Percentiles rank a stretch among this genome's conserved stretches.
phyloP scores from a whole-genome alignment of 208 protist species.

The Trypanosoma avium region DNA sequence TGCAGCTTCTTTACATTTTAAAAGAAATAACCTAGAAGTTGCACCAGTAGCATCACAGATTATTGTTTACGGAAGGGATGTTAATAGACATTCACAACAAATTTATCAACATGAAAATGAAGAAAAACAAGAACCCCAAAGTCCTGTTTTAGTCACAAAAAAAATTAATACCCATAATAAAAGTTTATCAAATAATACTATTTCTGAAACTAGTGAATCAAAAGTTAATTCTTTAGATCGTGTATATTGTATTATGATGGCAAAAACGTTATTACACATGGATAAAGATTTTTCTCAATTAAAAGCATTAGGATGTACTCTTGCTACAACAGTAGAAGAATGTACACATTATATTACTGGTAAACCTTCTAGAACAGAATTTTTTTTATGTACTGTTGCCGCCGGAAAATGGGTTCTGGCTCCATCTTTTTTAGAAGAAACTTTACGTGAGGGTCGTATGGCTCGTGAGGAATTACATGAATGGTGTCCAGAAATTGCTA shows the following conservation, averaged over 20 bases:
- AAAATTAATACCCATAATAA: not conserved
- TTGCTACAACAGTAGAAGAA: conserved; percentile 41
- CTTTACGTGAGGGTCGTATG: conserved; percentile 29
- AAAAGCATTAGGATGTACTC: conserved; percentile 9
- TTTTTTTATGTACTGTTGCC: conserved; percentile 58
- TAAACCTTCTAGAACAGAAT: conserved; percentile 59
- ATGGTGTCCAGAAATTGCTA: conserved; percentile 44
- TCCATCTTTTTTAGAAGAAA: conserved; percentile 47
- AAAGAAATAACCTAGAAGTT: not conserved
- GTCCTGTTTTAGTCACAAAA: not conserved
- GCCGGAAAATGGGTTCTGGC: conserved; percentile 68
- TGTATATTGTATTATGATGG: conserved; percentile 24
- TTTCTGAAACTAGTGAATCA: not conserved
- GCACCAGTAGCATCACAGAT: conserved; percentile 24
- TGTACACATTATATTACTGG: conserved; percentile 76
- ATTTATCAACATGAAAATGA: not conserved
- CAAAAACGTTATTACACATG: conserved; percentile 15
- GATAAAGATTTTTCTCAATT: conserved; percentile 3
- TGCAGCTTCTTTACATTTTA: not conserved
- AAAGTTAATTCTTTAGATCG: not conserved
- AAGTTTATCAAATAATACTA: not conserved
- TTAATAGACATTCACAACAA: not conserved
- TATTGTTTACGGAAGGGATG: conserved; percentile 8
- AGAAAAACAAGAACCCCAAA: not conserved
- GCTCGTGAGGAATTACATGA: conserved; percentile 48